Conservation (phyloP, 2,329 filamentous ascomycete genomes). For the Emergomyces orientalis region DNA sequence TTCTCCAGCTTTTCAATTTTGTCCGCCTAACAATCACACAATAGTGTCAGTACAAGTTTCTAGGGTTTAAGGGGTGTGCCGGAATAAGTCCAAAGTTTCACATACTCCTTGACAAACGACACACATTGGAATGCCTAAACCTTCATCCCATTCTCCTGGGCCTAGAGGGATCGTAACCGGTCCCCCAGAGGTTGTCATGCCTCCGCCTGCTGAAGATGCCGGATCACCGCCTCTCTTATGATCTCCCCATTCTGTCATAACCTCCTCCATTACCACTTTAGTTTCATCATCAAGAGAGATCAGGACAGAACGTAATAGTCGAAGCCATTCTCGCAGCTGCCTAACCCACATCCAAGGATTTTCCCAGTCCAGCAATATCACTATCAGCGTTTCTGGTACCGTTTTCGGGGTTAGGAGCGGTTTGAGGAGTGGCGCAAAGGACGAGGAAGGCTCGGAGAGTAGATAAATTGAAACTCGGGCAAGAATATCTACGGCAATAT, state of each 20-base stretch:
- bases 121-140: conserved; percentile 73
- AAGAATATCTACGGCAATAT: conserved; percentile 58
- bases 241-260: conserved; percentile 71
- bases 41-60: conserved; percentile 17
- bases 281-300: conserved; percentile 64
- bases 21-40: conserved; percentile 51
- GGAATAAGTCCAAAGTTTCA: conserved; percentile 10
- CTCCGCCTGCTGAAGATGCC: conserved; percentile 44
- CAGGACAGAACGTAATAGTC: conserved; percentile 68
- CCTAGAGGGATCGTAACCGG: conserved; percentile 68
- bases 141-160: conserved; percentile 88
- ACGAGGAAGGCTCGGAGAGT: conserved; percentile 71
- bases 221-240: conserved; percentile 56
- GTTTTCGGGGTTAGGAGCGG: conserved; percentile 76
- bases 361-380: conserved; percentile 91
- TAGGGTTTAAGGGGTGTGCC: not conserved
- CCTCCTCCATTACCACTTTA: conserved; percentile 76
- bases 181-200: conserved; percentile 51
- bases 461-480: conserved; percentile 84
- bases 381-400: conserved; percentile 76
- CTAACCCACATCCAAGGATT: conserved; percentile 88
- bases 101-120: conserved; percentile 92
- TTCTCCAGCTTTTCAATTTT: conserved; percentile 86
- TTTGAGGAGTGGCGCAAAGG: conserved; percentile 72
- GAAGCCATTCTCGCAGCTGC: conserved; percentile 80